These are phyloP conservation scores for Paralagenidium karlingii DNA, from an alignment of 352 stramenopile species.

Conservation along the genomic window DNA sequence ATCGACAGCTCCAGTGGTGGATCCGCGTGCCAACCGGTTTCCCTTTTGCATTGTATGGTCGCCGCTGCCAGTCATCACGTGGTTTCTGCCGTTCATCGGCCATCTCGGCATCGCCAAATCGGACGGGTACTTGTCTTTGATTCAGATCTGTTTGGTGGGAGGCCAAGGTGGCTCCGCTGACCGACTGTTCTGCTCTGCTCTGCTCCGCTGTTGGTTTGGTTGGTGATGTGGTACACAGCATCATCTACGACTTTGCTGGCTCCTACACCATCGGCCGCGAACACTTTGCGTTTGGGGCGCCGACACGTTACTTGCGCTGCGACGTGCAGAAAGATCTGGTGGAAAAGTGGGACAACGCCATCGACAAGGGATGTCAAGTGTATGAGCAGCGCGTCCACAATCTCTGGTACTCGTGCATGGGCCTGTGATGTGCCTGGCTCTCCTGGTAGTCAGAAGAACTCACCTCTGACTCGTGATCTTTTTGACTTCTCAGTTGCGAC, in stretches of 20 bases:
- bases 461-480: neutral
- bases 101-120: conserved; percentile 90
- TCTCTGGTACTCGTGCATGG: conserved; percentile 37
- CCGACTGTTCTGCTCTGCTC: neutral
- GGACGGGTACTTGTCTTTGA: conserved; percentile 22
- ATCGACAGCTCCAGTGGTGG: conserved; percentile 5
- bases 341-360: conserved; percentile 82
- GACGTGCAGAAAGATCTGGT: conserved; percentile 21
- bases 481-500: conserved; percentile 53
- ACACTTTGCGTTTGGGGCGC: conserved; percentile 77
- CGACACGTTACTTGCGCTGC: conserved; percentile 85
- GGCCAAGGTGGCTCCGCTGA: no score
- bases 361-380: conserved; percentile 82
- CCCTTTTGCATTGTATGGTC: conserved; percentile 91
- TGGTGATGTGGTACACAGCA: conserved; percentile 22
- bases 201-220: conserved; percentile 3
- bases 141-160: neutral
- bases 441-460: neutral
- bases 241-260: conserved; percentile 94
- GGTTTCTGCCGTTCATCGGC: conserved; percentile 93
- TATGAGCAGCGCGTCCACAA: conserved; percentile 94
- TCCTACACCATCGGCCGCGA: conserved; percentile 88
- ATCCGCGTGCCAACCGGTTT: conserved; percentile 30
- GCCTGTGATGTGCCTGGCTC: neutral
- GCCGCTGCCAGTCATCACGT: conserved; percentile 84